Percentiles rank a stretch among this genome's conserved stretches.
Evolutionary conservation across 2,329 filamentous ascomycete species (phyloP).

Genomic region (Pleoardoris graminearum): DNA sequence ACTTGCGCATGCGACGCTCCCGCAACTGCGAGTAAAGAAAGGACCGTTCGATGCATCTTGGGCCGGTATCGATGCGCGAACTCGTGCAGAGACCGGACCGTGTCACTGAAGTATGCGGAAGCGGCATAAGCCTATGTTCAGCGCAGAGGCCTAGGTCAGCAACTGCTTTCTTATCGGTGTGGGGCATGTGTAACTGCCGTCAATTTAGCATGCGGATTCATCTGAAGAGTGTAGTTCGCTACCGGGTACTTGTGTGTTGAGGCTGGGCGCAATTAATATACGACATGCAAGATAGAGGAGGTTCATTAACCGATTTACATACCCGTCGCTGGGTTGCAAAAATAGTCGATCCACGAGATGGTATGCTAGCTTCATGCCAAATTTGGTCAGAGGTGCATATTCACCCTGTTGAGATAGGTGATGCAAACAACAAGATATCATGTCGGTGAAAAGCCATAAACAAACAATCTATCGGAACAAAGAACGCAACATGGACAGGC

Average conservation of each 20-base stretch:
- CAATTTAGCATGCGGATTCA: background rate
- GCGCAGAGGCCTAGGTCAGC: background rate
- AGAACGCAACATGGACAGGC: too few species aligned
- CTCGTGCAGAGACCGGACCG: background rate
- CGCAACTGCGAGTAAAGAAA: conserved; percentile 8
- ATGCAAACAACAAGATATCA: too few species aligned
- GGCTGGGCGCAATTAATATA: conserved; percentile 10
- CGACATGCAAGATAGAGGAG: background rate
- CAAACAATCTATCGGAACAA: background rate
- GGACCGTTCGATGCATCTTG: conserved; percentile 12
- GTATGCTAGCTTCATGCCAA: too few species aligned
- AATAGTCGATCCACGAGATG: background rate
- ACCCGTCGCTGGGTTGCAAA: background rate
- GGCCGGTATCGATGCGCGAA: background rate
- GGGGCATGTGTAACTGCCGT: conserved; percentile 13
- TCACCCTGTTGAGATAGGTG: too few species aligned
- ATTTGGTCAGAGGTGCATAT: too few species aligned
- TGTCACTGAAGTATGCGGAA: background rate
- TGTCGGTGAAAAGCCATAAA: too few species aligned
- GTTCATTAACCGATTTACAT: conserved; percentile 3
- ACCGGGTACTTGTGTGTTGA: background rate
- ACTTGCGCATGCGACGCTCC: conserved; percentile 13
- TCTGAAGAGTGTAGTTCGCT: background rate
- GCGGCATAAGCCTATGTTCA: background rate
- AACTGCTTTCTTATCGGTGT: conserved; percentile 1